These are phyloP conservation scores for Piloderma croceum DNA, from an alignment of 768 basidiomycete genomes.

Conservation along the genomic window DNA sequence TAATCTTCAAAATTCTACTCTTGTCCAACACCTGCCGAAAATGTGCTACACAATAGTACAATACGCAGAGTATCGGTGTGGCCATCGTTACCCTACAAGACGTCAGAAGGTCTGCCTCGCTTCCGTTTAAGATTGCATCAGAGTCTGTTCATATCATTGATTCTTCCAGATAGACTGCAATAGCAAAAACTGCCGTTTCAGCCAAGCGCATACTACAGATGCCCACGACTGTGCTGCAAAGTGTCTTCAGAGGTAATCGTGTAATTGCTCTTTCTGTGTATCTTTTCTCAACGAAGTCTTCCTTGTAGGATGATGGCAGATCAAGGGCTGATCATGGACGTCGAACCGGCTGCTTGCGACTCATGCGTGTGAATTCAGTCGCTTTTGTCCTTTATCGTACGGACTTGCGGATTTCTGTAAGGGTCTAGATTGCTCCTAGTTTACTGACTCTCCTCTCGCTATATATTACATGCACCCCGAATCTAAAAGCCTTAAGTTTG, in stretches of 20 bases:
- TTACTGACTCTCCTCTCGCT: no score
- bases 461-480: no score
- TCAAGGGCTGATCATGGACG: slow-evolving; percentile 24
- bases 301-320: slow-evolving; percentile 22
- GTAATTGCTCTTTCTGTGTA: not conserved
- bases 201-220: slow-evolving; percentile 26
- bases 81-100: slow-evolving; percentile 24
- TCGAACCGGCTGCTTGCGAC: not conserved
- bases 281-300: slow-evolving; percentile 3
- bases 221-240: slow-evolving; percentile 32
- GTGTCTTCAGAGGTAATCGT: slow-evolving; percentile 34
- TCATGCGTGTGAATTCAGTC: no score
- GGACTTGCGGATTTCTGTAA: no score
- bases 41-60: slow-evolving; percentile 34
- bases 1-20: no score
- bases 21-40: no score
- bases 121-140: slow-evolving; percentile 10
- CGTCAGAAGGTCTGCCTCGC: slow-evolving; percentile 28
- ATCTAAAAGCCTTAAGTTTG: no score
- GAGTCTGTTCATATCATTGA: slow-evolving; percentile 13
- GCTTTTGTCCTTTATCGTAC: no score
- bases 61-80: slow-evolving; percentile 28
- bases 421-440: no score
- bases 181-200: slow-evolving; percentile 32
- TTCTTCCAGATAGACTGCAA: slow-evolving; percentile 45